A percentile compares a stretch with the other conserved stretches of the same genome.
Evolutionary conservation across 208 protist species (phyloP).

Genomic region (Phytomonas francai): DNA sequence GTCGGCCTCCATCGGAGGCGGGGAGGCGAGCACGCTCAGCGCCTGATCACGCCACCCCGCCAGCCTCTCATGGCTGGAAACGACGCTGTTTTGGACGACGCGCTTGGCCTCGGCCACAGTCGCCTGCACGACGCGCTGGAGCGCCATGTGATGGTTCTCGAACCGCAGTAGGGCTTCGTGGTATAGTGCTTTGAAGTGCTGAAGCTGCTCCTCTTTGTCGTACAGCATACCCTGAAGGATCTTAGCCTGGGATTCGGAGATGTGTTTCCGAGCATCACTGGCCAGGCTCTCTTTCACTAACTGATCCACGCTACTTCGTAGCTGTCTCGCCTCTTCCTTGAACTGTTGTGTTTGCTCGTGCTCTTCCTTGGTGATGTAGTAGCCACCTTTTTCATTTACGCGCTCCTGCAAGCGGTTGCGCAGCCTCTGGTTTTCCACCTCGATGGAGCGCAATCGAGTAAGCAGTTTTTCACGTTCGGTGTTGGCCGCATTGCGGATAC

Average conservation of each 20-base stretch:
- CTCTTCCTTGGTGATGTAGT: constrained; percentile 77
- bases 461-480: constrained; percentile 76
- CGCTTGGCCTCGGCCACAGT: constrained; percentile 34
- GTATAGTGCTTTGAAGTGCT: constrained; percentile 59
- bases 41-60: constrained; percentile 38
- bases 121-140: constrained; percentile 55
- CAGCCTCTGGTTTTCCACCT: constrained; percentile 79
- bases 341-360: constrained; percentile 58
- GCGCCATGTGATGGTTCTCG: constrained; percentile 38
- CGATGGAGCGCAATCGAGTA: constrained; percentile 67
- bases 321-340: constrained; percentile 41
- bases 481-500: constrained; percentile 91
- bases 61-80: constrained; percentile 27
- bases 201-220: constrained; percentile 69
- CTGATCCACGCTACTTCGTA: constrained; percentile 45
- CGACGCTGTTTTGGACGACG: constrained; percentile 23
- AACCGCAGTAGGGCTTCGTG: constrained; percentile 68
- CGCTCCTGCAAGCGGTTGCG: constrained; percentile 84
- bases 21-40: constrained; percentile 20
- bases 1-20: constrained; percentile 4
- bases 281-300: constrained; percentile 59
- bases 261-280: constrained; percentile 66
- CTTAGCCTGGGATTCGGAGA: constrained; percentile 64
- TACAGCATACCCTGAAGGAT: constrained; percentile 45
- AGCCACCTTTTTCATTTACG: constrained; percentile 75